Evolutionary conservation across 2,329 filamentous ascomycete genomes (phyloP), one percentile per base, ranked within the genome.

Genomic region (Fusarium keratoplasticum): DNA sequence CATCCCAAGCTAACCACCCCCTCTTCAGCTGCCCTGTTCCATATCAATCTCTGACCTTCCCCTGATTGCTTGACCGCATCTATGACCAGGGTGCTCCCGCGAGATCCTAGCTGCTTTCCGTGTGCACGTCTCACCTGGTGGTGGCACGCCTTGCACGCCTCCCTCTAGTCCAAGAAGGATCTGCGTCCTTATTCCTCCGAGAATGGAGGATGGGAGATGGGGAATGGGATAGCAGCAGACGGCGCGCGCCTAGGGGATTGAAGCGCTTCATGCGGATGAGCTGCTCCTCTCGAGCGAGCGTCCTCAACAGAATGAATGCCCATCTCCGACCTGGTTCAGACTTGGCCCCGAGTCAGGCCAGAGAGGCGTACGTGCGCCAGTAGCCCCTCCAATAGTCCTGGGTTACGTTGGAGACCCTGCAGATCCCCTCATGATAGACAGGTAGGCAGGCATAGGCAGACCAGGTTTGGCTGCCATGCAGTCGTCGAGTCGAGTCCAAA

Each of bases 101-200:
- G 67, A 59, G 47, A 75, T 67, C 77, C 77, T 75, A 64, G 77
- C 66, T 68, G 67, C 61, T 73, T 72, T 75, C 77, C 69, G 77
- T 76, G 75, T 70, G 77, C 77, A 79, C 77, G 77, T 79, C 75
- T 78, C 77, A 76, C 71, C 18, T 59, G 57, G 57, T 61, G 74
- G 74, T 73, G 58, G 62, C 64, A 63, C 64, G 70, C 57, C 61
- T 55, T 27, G 27, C 55, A 61, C 42, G 38, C 29, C 66, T 59
- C 61, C 57, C 63, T 72, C 64, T 65, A 62, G 64, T 29, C 65
- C 66, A 68, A 74, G 67, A 65, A 66, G 58, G 75, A 78, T 78
- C 72, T 70, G 50, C 74, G 66, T 71, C 65, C 61, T 69, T 76
- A 58, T 65, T 66, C 70, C 61, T 70, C 60, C 70, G 47, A 54